Percentiles rank a stretch among this genome's conserved stretches.
These are phyloP conservation scores for Penicillium roqueforti DNA, from an alignment of 495 filamentous ascomycete genomes.

Conservation along the genomic window DNA sequence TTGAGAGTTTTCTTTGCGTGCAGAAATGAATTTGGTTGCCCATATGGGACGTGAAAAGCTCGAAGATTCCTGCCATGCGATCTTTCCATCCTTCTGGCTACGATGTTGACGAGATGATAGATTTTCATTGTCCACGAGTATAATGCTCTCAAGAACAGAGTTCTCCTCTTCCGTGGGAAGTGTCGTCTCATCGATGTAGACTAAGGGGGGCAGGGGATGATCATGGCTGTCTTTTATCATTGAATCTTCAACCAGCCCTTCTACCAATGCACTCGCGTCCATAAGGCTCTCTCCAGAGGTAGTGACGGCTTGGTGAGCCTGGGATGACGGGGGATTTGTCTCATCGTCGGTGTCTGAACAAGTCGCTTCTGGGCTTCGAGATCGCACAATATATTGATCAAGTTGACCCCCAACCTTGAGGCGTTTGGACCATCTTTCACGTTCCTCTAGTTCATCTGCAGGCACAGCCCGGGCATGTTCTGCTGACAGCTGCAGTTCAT, in stretches of 20 bases:
- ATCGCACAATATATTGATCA: slow-evolving; percentile 26
- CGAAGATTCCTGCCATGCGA: background rate
- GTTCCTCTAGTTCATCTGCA: slow-evolving; percentile 44
- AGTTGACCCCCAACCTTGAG: slow-evolving; percentile 45
- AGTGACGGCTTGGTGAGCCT: background rate
- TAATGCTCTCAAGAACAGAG: background rate
- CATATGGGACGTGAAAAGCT: background rate
- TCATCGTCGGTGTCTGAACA: slow-evolving; percentile 14
- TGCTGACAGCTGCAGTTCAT: slow-evolving; percentile 54
- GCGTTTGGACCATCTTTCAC: slow-evolving; percentile 51
- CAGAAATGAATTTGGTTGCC: background rate
- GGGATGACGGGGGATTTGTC: background rate
- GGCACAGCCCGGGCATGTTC: slow-evolving; percentile 40
- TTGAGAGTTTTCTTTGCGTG: background rate
- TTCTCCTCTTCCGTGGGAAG: background rate
- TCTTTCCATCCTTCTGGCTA: slow-evolving; percentile 7
- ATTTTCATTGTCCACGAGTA: slow-evolving; percentile 28
- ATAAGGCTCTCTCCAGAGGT: background rate
- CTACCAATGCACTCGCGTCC: background rate
- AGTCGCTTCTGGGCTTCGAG: slow-evolving; percentile 23
- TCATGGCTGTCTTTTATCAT: background rate
- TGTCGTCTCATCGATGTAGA: slow-evolving; percentile 24
- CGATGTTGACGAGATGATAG: slow-evolving; percentile 16
- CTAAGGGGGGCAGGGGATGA: slow-evolving; percentile 2
- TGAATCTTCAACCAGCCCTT: background rate